phyloP scores from a whole-genome alignment of 1,284 basidiomycete species.

The Wolfiporia cocos region DNA sequence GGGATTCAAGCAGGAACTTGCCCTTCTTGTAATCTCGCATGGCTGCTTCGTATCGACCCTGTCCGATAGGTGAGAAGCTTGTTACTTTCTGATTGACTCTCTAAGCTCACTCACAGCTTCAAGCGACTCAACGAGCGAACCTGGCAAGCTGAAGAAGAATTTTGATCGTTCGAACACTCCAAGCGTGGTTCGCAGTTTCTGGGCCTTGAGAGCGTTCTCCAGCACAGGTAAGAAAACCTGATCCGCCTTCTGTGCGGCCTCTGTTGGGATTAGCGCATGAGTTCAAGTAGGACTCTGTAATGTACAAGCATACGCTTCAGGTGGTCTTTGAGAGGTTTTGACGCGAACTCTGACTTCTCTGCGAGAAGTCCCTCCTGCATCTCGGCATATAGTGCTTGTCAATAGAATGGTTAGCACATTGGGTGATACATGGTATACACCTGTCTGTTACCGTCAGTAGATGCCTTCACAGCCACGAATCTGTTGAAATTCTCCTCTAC shows the following conservation, averaged over 20 bases:
- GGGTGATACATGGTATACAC: background rate
- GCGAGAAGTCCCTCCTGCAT: constrained; percentile 90
- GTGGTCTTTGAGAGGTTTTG: constrained; percentile 76
- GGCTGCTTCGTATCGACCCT: constrained; percentile 93
- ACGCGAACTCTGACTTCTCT: constrained; percentile 76
- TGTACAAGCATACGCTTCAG: constrained; percentile 64
- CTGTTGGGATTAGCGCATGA: constrained; percentile 33
- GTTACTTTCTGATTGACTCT: background rate
- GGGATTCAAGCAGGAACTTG: constrained; percentile 82
- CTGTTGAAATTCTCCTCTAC: constrained; percentile 99
- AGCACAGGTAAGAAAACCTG: constrained; percentile 96
- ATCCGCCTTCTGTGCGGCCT: constrained; percentile 85
- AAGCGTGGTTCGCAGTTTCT: constrained; percentile 88
- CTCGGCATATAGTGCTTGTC: constrained; percentile 78
- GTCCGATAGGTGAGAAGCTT: background rate
- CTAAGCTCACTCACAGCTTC: constrained; percentile 58
- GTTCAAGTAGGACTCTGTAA: background rate
- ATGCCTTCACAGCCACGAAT: constrained; percentile 96
- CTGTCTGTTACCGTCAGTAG: constrained; percentile 74
- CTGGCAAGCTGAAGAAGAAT: constrained; percentile 98
- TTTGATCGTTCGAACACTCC: constrained; percentile 96
- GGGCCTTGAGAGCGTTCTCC: constrained; percentile 93
- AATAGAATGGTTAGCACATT: background rate
- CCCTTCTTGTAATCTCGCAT: constrained; percentile 98
- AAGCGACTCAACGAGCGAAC: constrained; percentile 86